These are phyloP conservation scores for Aspergillus carlsbadensis DNA, from an alignment of 495 filamentous ascomycete genomes.

Conservation along the genomic window DNA sequence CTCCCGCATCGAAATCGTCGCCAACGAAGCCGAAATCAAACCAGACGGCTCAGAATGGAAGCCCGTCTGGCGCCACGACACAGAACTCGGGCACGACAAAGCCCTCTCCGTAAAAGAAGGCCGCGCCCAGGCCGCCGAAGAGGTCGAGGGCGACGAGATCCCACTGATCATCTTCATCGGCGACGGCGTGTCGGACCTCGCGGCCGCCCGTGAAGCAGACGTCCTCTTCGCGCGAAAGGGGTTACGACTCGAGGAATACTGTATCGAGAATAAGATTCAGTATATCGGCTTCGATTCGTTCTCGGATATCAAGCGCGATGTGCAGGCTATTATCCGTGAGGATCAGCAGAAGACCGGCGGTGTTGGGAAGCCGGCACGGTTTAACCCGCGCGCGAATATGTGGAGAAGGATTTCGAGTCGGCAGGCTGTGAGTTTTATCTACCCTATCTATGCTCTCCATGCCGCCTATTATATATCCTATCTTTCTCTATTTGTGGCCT, in stretches of 20 bases:
- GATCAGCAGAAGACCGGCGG: conserved; percentile 66
- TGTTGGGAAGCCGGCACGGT: conserved; percentile 58
- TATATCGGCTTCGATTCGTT: conserved; percentile 69
- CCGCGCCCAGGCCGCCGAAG: conserved; percentile 49
- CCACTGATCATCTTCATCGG: conserved; percentile 76
- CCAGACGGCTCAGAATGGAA: conserved; percentile 63
- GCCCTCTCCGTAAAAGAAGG: conserved; percentile 63
- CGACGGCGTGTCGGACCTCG: conserved; percentile 74
- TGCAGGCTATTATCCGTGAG: conserved; percentile 57
- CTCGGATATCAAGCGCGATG: conserved; percentile 63
- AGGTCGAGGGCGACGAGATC: conserved; percentile 58
- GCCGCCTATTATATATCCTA: too few species aligned
- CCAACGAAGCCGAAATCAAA: conserved; percentile 65
- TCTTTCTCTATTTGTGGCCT: too few species aligned
- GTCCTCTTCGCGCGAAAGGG: conserved; percentile 72
- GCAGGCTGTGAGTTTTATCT: conserved; percentile 40
- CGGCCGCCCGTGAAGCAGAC: conserved; percentile 71
- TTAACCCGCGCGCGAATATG: conserved; percentile 71
- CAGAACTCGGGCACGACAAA: conserved; percentile 69
- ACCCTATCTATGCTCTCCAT: not conserved
- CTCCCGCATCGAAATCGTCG: conserved; percentile 65
- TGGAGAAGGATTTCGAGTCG: conserved; percentile 65
- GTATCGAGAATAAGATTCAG: conserved; percentile 59
- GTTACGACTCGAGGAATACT: conserved; percentile 70
- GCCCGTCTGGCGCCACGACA: conserved; percentile 69